These are phyloP conservation scores for Thermomyces lanuginosus DNA, from an alignment of 2,329 filamentous ascomycete genomes.

Conservation along the genomic window DNA sequence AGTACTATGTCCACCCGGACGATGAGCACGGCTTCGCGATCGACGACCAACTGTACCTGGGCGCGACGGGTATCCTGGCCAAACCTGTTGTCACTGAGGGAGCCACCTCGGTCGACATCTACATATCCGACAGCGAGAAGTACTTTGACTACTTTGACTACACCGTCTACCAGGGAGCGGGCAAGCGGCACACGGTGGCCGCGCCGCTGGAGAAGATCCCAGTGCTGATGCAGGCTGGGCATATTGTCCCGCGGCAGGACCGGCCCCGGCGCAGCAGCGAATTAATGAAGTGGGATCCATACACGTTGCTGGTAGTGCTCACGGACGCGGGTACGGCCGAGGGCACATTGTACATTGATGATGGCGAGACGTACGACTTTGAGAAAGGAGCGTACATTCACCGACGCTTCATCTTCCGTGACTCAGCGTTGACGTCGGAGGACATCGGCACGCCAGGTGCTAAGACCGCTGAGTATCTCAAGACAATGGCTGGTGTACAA, in stretches of 20 bases:
- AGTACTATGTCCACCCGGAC: slow-evolving; percentile 79
- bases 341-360: slow-evolving; percentile 78
- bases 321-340: slow-evolving; percentile 53
- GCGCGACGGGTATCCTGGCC: slow-evolving; percentile 71
- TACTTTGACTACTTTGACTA: slow-evolving; percentile 97
- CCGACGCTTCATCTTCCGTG: slow-evolving; percentile 54
- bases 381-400: slow-evolving; percentile 76
- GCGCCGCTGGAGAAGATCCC: slow-evolving; percentile 78
- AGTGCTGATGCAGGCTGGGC: slow-evolving; percentile 78
- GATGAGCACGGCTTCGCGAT: slow-evolving; percentile 77
- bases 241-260: slow-evolving; percentile 82
- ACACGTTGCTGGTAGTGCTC: slow-evolving; percentile 70
- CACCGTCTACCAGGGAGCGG: slow-evolving; percentile 54
- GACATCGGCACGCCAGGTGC: slow-evolving; percentile 47
- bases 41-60: slow-evolving; percentile 88
- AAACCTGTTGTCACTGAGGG: slow-evolving; percentile 77
- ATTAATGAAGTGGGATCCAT: slow-evolving; percentile 87
- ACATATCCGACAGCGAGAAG: slow-evolving; percentile 71
- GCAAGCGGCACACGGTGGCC: slow-evolving; percentile 50
- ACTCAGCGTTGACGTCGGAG: slow-evolving; percentile 48
- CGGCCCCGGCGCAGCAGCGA: slow-evolving; percentile 68
- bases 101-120: slow-evolving; percentile 57
- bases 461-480: slow-evolving; percentile 57
- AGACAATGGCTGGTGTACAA: slow-evolving; percentile 58
- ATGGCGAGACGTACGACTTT: slow-evolving; percentile 84